Evolutionary conservation across 2,329 filamentous ascomycete genomes (phyloP), one percentile per base, ranked within the genome.

Genomic region (Epichloe amarillans): DNA sequence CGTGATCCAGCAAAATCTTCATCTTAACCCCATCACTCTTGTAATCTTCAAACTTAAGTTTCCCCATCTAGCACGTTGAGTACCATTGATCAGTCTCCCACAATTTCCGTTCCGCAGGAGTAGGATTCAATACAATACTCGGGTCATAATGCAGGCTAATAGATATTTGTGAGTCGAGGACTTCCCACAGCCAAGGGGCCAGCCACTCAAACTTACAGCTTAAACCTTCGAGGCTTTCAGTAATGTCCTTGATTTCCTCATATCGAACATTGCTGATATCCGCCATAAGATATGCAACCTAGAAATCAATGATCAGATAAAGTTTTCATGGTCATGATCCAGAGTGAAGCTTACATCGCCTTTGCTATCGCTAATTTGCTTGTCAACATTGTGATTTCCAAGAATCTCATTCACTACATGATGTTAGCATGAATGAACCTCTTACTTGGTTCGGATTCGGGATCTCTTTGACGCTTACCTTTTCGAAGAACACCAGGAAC

Each of bases 321-420:
- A 12, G 19, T 44, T 10, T 12, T 7, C n/a, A 17, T 3, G 35
- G 4, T 10, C 15, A 23, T 51, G 30, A 47, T 7, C 14, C 14
- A 33, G 8, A 14, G 19, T 2, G 23, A 33, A 39, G 59, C 77
- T 57, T 70, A 87, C 84, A 65, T 97, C 91, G 59, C 89, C 91
- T 72, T 84, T 85, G 70, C 86, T 95, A 67, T 97, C 93, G 47
- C 88, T 93, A 74, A 94, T 97, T 71, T 98, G 93, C 76, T 97
- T 97, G 72, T 96, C 91, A 60, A 98, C 90, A 67, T 98, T 98
- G 74, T 98, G 90, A 62, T 94, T 83, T 42, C 86, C 87, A 46
- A 98, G 77, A 55, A 97, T 88, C 62, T 93, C 87, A 74, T 98
- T 98, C 58, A 98, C 93, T 83, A 55, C 12, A 42, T 45, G 35